Evolutionary conservation across 148 eudicot genomes (phyloP).

Genomic region (Fagopyrum tataricum): DNA sequence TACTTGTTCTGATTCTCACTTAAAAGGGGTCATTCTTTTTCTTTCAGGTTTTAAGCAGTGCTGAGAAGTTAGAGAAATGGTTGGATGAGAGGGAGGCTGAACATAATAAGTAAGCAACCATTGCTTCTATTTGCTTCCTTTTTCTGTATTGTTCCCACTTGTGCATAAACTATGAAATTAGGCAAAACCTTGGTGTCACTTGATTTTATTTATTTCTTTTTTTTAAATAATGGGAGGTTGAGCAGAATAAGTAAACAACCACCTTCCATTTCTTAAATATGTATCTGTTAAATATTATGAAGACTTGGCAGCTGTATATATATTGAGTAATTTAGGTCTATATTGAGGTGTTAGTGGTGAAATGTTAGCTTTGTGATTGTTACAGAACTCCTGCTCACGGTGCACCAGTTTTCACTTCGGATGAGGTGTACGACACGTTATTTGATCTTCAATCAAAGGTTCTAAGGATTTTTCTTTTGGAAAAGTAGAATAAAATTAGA

Average conservation of each 20-base stretch:
- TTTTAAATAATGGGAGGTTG: neutral
- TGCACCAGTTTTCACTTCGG: constrained; percentile 67
- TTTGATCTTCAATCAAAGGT: constrained; percentile 79
- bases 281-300: no score
- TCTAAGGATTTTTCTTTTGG: constrained; percentile 7
- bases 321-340: neutral
- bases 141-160: neutral
- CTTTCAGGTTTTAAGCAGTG: constrained; percentile 50
- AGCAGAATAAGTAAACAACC: neutral
- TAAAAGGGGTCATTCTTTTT: no score
- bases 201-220: neutral
- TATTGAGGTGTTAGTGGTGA: neutral
- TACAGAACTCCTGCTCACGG: constrained; percentile 50
- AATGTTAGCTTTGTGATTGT: constrained; percentile 7
- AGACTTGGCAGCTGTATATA: no score
- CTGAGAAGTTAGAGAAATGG: constrained; percentile 72
- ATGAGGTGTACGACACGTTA: constrained; percentile 60
- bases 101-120: constrained; percentile 59
- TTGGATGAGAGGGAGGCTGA: constrained; percentile 73
- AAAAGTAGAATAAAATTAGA: neutral
- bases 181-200: neutral
- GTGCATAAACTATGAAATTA: neutral
- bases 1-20: no score
- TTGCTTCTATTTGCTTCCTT: neutral
- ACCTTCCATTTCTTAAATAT: no score